phyloP scores from a whole-genome alignment of 257 asterid genomes.

The Solanum dulcamara region DNA sequence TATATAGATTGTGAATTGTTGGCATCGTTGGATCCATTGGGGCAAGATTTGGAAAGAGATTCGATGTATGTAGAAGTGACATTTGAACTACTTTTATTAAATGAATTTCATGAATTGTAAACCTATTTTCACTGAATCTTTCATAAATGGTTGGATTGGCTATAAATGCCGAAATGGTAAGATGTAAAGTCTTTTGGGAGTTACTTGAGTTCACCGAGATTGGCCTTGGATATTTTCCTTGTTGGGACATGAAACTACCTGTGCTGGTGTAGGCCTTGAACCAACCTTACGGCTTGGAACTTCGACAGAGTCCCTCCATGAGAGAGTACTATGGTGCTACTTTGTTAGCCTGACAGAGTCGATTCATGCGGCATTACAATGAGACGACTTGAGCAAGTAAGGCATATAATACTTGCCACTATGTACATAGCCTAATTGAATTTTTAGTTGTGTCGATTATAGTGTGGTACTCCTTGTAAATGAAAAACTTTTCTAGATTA shows the following conservation, averaged over 20 bases:
- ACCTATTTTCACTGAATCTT: not conserved
- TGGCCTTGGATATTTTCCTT: not conserved
- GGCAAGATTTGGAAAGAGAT: not conserved
- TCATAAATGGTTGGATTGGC: not conserved
- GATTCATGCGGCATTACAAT: not conserved
- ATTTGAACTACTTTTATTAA: not conserved
- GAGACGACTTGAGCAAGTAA: not conserved
- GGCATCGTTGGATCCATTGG: not conserved
- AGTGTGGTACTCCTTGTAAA: not conserved
- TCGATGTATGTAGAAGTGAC: not conserved
- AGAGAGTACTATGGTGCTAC: not conserved
- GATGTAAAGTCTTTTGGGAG: not conserved
- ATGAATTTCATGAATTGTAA: not conserved
- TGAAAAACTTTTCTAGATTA: not conserved
- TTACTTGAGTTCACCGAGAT: not conserved
- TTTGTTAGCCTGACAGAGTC: not conserved
- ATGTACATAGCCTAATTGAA: not conserved
- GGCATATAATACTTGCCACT: not conserved
- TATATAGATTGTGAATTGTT: not conserved
- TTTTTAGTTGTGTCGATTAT: not conserved
- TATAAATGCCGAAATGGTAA: not conserved
- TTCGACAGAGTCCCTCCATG: not conserved
- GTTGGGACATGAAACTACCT: not conserved
- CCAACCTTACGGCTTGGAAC: not conserved
- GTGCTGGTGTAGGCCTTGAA: not conserved